These are phyloP conservation scores for Pythium vanterpoolii DNA, from an alignment of 352 stramenopile species.

Conservation along the genomic window DNA sequence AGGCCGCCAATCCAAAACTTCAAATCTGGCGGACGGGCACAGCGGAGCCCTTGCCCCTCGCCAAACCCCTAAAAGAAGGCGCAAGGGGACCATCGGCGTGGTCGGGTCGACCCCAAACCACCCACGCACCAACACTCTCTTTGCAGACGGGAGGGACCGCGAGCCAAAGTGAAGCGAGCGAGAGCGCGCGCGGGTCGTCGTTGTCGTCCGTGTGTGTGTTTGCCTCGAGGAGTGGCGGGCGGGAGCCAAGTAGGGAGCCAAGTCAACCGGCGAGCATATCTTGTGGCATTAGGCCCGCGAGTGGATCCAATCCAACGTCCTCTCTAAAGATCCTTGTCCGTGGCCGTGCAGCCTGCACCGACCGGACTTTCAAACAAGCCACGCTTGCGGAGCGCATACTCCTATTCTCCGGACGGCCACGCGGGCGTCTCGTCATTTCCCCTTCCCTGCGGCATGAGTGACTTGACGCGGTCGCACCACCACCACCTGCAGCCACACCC, in stretches of 20 bases:
- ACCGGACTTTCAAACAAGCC: not conserved
- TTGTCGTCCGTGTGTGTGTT: slow-evolving; percentile 23
- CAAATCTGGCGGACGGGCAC: slow-evolving; percentile 23
- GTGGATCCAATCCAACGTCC: slow-evolving; percentile 1
- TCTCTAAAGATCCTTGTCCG: slow-evolving; percentile 14
- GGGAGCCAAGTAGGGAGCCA: slow-evolving; percentile 21
- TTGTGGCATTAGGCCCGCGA: slow-evolving; percentile 7
- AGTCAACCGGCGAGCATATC: slow-evolving; percentile 1
- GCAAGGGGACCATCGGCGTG: slow-evolving; percentile 17
- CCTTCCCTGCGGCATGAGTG: slow-evolving; percentile 19
- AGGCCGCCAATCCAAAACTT: slow-evolving; percentile 26
- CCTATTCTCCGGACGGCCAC: too few species aligned
- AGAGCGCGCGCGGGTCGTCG: slow-evolving; percentile 6
- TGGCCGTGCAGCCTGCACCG: not conserved
- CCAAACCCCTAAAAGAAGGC: slow-evolving; percentile 19
- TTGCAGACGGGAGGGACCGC: slow-evolving; percentile 8
- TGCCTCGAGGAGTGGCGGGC: slow-evolving; percentile 20
- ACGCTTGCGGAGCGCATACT: not conserved
- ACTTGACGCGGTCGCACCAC: slow-evolving; percentile 22
- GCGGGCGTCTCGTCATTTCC: not conserved
- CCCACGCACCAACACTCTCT: slow-evolving; percentile 28
- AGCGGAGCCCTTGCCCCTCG: slow-evolving; percentile 12
- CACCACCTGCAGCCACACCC: slow-evolving; percentile 16
- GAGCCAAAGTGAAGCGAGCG: slow-evolving; percentile 23
- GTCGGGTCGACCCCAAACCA: slow-evolving; percentile 23